Evolutionary conservation across 139 green algal genomes (phyloP), one percentile per base, ranked within the genome.

Genomic region (Diplosphaera chodatii): DNA sequence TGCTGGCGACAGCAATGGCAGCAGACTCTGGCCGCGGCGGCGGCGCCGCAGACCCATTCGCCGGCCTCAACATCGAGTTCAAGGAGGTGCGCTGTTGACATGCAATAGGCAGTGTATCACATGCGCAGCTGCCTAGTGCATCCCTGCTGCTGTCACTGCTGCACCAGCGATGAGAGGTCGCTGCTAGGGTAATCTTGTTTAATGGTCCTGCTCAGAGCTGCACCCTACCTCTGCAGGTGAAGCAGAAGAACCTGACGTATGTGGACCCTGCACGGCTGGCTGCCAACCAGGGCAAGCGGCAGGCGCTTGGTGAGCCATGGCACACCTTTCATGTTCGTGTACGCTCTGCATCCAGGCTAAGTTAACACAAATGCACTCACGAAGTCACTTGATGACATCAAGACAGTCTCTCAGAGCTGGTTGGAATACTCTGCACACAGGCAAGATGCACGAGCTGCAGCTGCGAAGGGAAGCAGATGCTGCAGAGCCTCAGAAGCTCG

Each of bases 191-290:
- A n/a, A n/a, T n/a, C n/a, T n/a, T n/a, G n/a, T n/a, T n/a, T n/a
- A n/a, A n/a, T n/a, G n/a, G n/a, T 32, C 65, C 29, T 21, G 32
- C 32, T 16, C 22, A n/a, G n/a, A 25, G 55, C 69, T 20, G 13
- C 66, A n/a, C n/a, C n/a, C n/a, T n/a, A n/a, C n/a, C n/a, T n/a
- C 80, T 79, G 55, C 80, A 93, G 83, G 74, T 93, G 1, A 84
- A 78, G 10, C 80, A 74, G 20, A 75, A 77, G 62, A 55, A 81
- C 3, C 74, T 93, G n/a, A 84, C 74, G 4, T 71, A 82, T 28
- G 76, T 90, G 55, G 75, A 85, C 56, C 76, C 87, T 0, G 76
- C 75, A 23, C 69, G 74, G 33, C 55, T 69, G 4, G 82, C 83
- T 28, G 82, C 84, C 16, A 63, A 70, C 2, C 41, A 78, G n/a